Conservation (phyloP, 495 filamentous ascomycete genomes). For the Haplographium delicatum region DNA sequence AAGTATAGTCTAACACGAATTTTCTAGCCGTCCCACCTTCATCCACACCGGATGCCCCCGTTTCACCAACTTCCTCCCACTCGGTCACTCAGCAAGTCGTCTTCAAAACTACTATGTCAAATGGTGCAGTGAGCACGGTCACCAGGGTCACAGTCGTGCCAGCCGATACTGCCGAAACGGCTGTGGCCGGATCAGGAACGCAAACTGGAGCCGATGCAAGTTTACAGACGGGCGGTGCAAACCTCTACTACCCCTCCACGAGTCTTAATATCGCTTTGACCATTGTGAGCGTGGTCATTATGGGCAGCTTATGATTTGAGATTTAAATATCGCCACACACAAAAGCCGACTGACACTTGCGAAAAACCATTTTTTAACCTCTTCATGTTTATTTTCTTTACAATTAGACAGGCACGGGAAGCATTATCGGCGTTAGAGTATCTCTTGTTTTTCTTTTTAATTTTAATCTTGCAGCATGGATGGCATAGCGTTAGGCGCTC, state of each 20-base stretch:
- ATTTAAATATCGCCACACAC: too few species aligned
- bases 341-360: too few species aligned
- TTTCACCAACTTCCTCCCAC: neutral
- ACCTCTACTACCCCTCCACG: too few species aligned
- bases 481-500: conserved; percentile 11
- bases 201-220: conserved; percentile 6
- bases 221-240: conserved; percentile 17
- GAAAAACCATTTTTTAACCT: too few species aligned
- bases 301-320: conserved; percentile 12
- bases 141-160: conserved; percentile 21
- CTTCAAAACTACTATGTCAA: conserved; percentile 17
- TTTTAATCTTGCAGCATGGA: neutral
- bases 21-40: too few species aligned
- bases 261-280: neutral
- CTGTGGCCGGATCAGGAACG: neutral
- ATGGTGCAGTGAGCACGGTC: conserved; percentile 12
- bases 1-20: too few species aligned
- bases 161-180: conserved; percentile 7
- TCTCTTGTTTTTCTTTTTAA: neutral
- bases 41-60: too few species aligned
- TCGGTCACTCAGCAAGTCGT: conserved; percentile 16
- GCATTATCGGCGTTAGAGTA: neutral
- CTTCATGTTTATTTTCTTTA: too few species aligned
- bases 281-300: neutral
- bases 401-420: neutral